phyloP scores from a whole-genome alignment of 495 filamentous ascomycete species.

The Sordaria brevicollis region DNA sequence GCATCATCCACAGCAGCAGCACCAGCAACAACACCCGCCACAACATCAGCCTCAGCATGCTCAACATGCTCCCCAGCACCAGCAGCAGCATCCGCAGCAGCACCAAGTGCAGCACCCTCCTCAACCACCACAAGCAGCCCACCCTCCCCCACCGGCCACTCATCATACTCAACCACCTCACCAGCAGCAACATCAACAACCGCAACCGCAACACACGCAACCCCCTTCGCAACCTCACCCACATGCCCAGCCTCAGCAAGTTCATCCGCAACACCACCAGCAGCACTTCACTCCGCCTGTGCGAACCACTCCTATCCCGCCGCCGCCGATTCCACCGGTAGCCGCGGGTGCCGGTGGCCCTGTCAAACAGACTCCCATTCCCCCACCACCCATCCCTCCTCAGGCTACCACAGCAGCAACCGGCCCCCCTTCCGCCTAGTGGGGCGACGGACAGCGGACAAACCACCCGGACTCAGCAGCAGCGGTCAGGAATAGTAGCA shows the following conservation, averaged over 20 bases:
- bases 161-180: background rate
- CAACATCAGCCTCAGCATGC: conserved; percentile 1
- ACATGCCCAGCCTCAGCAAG: background rate
- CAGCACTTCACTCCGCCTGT: conserved; percentile 7
- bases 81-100: background rate
- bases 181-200: background rate
- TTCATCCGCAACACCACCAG: background rate
- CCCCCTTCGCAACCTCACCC: background rate
- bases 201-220: background rate
- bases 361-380: conserved; percentile 18
- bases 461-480: background rate
- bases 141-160: background rate
- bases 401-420: conserved; percentile 2
- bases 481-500: background rate
- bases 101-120: conserved; percentile 2
- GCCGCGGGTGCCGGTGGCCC: background rate
- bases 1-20: background rate
- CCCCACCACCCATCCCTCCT: conserved; percentile 21
- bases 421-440: background rate
- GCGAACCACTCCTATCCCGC: conserved; percentile 18
- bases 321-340: conserved; percentile 16
- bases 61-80: background rate
- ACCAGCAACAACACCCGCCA: background rate
- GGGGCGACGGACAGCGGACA: background rate
- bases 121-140: background rate